phyloP scores from a whole-genome alignment of 306 rosid genomes.

The Acmispon strigosus region DNA sequence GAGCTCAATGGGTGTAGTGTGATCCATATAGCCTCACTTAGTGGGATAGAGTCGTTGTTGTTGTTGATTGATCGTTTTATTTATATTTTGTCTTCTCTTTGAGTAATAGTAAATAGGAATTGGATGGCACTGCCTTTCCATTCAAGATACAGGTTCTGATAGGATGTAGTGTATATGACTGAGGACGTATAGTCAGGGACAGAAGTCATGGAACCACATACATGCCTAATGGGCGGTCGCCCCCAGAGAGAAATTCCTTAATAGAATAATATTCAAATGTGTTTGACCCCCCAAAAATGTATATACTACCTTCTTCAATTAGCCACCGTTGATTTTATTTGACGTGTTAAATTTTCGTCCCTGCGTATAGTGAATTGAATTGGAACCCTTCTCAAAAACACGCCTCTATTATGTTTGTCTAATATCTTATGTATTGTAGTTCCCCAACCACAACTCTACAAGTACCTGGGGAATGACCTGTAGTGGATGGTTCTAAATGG shows the following conservation, averaged over 20 bases:
- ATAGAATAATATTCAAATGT: no score
- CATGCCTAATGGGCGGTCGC: no score
- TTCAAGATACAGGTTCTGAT: not conserved
- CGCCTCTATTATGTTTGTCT: not conserved
- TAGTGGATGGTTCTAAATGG: not conserved
- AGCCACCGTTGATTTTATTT: no score
- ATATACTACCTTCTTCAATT: no score
- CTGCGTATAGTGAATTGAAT: not conserved
- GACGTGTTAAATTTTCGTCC: no score
- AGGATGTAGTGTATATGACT: not conserved
- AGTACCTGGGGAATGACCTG: not conserved
- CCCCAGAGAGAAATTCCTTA: no score
- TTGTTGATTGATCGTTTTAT: not conserved
- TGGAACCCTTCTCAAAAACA: not conserved
- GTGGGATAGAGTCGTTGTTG: no score
- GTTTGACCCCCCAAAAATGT: no score
- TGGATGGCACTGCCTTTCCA: not conserved
- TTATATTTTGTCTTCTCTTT: not conserved
- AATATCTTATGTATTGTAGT: not conserved
- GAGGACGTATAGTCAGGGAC: not conserved
- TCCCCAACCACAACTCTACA: no score
- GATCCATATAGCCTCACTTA: no score
- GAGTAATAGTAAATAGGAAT: not conserved
- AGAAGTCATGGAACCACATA: no score
- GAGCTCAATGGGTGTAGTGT: no score